These are phyloP conservation scores for Annulohypoxylon bovei DNA, from an alignment of 495 filamentous ascomycete genomes.

Conservation along the genomic window DNA sequence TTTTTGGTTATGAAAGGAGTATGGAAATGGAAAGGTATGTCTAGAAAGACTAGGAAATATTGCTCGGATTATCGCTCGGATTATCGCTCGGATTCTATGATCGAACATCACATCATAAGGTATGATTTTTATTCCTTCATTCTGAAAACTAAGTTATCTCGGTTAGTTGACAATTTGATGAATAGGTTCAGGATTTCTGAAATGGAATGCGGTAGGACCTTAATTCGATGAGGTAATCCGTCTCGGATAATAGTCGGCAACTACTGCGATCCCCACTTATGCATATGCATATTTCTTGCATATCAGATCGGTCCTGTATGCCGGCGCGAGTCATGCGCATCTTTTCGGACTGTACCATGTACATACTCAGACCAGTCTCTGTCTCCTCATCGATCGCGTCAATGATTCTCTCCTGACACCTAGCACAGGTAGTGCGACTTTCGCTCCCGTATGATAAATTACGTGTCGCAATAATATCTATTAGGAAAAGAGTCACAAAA, in stretches of 20 bases:
- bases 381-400: not conserved
- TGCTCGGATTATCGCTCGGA: no score
- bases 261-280: not conserved
- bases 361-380: not conserved
- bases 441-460: not conserved
- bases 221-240: not conserved
- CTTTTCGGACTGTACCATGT: not conserved
- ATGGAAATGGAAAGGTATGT: not conserved
- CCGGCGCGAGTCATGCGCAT: slow-evolving; percentile 1
- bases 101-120: not conserved
- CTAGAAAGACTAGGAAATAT: not conserved
- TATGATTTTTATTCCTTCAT: not conserved
- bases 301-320: not conserved
- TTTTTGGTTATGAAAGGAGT: not conserved
- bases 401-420: not conserved
- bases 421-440: not conserved
- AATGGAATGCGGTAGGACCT: not conserved
- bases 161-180: not conserved
- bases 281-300: slow-evolving; percentile 15
- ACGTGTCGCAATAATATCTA: slow-evolving; percentile 13
- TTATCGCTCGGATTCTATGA: not conserved
- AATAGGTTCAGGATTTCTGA: not conserved
- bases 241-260: not conserved
- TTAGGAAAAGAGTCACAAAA: not conserved
- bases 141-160: not conserved